Evolutionary conservation across 306 rosid species (phyloP).

Genomic region (Crotalaria pallida): DNA sequence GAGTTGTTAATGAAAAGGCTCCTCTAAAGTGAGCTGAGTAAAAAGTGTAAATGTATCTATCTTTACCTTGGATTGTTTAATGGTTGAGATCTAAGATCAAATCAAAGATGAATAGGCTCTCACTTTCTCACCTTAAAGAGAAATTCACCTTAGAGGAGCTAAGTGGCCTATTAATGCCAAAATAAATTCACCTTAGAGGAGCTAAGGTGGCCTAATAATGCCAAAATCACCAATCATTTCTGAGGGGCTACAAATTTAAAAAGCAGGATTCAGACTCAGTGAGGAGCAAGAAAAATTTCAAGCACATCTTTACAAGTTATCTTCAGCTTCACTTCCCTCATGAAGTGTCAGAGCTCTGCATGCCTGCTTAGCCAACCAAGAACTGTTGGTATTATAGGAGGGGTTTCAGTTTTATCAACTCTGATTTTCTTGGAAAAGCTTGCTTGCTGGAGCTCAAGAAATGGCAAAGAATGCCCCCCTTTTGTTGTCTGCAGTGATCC

Average conservation of each 20-base stretch:
- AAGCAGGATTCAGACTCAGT: slow-evolving; percentile 14
- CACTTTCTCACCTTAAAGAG: too few relatives aligned
- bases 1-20: too few relatives aligned
- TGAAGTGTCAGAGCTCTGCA: slow-evolving; percentile 23
- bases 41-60: too few relatives aligned
- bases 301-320: slow-evolving; percentile 26
- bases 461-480: slow-evolving; percentile 61
- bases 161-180: too few relatives aligned
- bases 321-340: slow-evolving; percentile 29
- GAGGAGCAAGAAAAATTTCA: slow-evolving; percentile 30
- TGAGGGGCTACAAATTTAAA: slow-evolving; percentile 22
- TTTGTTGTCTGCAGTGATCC: slow-evolving; percentile 77
- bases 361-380: slow-evolving; percentile 51
- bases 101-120: too few relatives aligned
- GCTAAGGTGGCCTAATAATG: slow-evolving; percentile 36
- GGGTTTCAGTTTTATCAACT: slow-evolving; percentile 63
- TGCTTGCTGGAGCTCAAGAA: slow-evolving; percentile 60
- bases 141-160: too few relatives aligned
- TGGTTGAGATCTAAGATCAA: too few relatives aligned
- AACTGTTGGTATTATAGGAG: slow-evolving; percentile 74
- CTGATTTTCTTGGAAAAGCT: slow-evolving; percentile 83
- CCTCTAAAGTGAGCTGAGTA: too few relatives aligned
- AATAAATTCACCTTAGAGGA: background rate
- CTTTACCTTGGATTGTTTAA: too few relatives aligned
- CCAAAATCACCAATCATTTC: slow-evolving; percentile 30